These are phyloP conservation scores for Tetrahymena thermophila DNA, from an alignment of 73 alveolate genomes.

Conservation along the genomic window DNA sequence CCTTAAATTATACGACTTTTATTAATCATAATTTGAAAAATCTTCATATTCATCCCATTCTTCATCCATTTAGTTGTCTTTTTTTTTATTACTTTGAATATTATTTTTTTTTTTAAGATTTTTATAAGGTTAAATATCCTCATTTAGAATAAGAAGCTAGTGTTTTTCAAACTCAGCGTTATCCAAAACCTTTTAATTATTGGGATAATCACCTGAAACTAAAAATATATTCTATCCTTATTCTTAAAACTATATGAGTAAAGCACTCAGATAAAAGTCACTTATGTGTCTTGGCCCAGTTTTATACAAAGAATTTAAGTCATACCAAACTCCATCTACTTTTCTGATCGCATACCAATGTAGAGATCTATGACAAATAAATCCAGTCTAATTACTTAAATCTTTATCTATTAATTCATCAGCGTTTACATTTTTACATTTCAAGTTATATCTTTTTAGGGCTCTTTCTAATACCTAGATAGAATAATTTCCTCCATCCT, in stretches of 20 bases:
- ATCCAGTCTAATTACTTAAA: conserved; percentile 67
- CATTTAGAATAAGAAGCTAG: neutral
- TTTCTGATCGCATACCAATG: conserved; percentile 94
- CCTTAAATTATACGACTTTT: neutral
- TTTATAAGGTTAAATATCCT: neutral
- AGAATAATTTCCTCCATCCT: conserved; percentile 83
- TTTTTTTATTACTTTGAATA: neutral
- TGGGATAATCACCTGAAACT: conserved; percentile 59
- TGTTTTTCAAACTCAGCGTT: neutral
- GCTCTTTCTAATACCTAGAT: conserved; percentile 81
- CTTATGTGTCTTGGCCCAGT: conserved; percentile 82
- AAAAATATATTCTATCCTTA: conserved; percentile 81
- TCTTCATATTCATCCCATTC: neutral
- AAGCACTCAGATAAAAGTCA: conserved; percentile 81
- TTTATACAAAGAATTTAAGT: conserved; percentile 82
- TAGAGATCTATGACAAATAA: conserved; percentile 74
- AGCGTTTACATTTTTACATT: conserved; percentile 46
- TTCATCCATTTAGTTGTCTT: neutral
- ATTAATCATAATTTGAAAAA: neutral
- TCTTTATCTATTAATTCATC: conserved; percentile 2
- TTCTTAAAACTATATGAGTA: conserved; percentile 68
- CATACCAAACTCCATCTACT: conserved; percentile 83
- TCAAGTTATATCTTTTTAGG: conserved; percentile 55
- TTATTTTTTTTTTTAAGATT: neutral
- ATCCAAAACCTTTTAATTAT: neutral